Percentiles rank a stretch among this genome's conserved stretches.
phyloP scores from a whole-genome alignment of 2,329 filamentous ascomycete species.

The Thermoascus crustaceus region DNA sequence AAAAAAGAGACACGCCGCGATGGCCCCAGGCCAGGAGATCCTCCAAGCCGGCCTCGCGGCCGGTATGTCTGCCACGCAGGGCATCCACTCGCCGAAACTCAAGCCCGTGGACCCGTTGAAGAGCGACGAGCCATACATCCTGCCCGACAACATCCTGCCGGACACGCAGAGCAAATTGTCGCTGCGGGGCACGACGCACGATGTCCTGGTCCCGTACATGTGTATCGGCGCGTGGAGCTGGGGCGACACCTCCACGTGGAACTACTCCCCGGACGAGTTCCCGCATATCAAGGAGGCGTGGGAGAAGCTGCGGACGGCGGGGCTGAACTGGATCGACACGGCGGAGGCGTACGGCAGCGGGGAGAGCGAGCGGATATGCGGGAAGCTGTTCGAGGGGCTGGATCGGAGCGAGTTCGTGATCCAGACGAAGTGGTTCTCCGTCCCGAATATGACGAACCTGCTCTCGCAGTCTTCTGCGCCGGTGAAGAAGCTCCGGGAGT shows the following conservation, averaged over 20 bases:
- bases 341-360: slow-evolving; percentile 37
- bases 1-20: not conserved
- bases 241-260: slow-evolving; percentile 22
- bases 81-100: slow-evolving; percentile 12
- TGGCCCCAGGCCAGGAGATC: slow-evolving; percentile 11
- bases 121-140: slow-evolving; percentile 15
- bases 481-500: slow-evolving; percentile 29
- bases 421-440: slow-evolving; percentile 33
- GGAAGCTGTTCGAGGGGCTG: slow-evolving; percentile 30
- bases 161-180: slow-evolving; percentile 15
- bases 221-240: slow-evolving; percentile 23
- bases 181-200: slow-evolving; percentile 15
- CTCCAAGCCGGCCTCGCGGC: slow-evolving; percentile 15
- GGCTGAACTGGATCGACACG: slow-evolving; percentile 38
- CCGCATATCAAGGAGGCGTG: slow-evolving; percentile 31
- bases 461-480: slow-evolving; percentile 26
- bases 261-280: slow-evolving; percentile 29
- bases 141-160: slow-evolving; percentile 13
- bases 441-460: slow-evolving; percentile 25
- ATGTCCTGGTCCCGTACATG: slow-evolving; percentile 19
- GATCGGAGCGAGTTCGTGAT: slow-evolving; percentile 30
- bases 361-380: slow-evolving; percentile 36
- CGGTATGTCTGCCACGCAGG: slow-evolving; percentile 18
- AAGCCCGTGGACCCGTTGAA: slow-evolving; percentile 13
- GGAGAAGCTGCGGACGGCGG: slow-evolving; percentile 26